phyloP scores from a whole-genome alignment of 1,284 basidiomycete species.

The Microbotryum intermedium region DNA sequence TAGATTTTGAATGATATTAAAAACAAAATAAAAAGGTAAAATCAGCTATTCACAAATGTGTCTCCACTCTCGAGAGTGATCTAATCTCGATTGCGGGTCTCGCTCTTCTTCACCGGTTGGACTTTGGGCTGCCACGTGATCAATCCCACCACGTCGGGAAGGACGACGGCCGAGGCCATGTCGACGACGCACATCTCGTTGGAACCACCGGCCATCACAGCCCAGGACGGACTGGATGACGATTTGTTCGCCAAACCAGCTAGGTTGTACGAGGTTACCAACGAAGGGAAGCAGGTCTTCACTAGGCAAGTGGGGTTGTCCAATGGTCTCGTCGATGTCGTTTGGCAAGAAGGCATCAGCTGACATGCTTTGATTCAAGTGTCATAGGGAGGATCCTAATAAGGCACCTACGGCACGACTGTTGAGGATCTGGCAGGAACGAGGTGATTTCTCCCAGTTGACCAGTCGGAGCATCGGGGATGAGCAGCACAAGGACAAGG shows the following conservation, averaged over 20 bases:
- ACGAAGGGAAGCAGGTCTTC: constrained; percentile 17
- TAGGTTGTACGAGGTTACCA: constrained; percentile 9
- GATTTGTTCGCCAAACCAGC: constrained; percentile 17
- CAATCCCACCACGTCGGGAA: too few relatives aligned
- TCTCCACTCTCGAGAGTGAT: too few relatives aligned
- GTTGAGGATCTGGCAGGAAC: constrained; percentile 29
- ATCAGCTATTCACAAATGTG: too few relatives aligned
- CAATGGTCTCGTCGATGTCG: too few relatives aligned
- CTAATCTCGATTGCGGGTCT: too few relatives aligned
- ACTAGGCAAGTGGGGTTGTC: constrained; percentile 12
- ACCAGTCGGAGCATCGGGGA: constrained; percentile 6
- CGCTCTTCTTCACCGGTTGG: too few relatives aligned
- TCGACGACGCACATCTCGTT: constrained; percentile 10
- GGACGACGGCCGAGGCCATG: too few relatives aligned
- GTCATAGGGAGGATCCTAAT: constrained; percentile 10
- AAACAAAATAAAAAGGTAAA: too few relatives aligned
- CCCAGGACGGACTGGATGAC: constrained; percentile 10
- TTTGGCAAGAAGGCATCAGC: too few relatives aligned
- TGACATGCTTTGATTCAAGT: too few relatives aligned
- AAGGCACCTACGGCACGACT: constrained; percentile 22
- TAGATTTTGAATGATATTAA: too few relatives aligned
- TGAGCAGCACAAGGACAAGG: background rate
- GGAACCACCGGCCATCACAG: constrained; percentile 12
- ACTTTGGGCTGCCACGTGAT: too few relatives aligned
- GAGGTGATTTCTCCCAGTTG: constrained; percentile 31